Evolutionary conservation across 805 yeast genomes (phyloP).

Genomic region (Huiozyma sinensis): DNA sequence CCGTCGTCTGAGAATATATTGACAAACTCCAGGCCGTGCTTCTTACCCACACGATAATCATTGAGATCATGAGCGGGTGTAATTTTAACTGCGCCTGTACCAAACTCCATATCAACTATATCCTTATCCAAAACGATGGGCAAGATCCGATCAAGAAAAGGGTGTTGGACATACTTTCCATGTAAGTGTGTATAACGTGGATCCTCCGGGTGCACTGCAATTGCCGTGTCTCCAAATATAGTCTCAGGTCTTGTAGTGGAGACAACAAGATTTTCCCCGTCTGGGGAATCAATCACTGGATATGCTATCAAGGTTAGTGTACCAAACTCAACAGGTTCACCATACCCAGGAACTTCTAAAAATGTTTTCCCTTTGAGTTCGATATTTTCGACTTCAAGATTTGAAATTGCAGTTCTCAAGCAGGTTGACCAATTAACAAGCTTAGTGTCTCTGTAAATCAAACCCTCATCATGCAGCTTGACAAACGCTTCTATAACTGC

Average conservation of each 20-base stretch:
- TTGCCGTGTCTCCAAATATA: slow-evolving; percentile 92
- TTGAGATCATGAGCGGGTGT: slow-evolving; percentile 97
- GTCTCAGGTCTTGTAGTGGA: slow-evolving; percentile 99
- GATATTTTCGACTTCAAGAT: slow-evolving; percentile 89
- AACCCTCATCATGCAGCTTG: slow-evolving; percentile 82
- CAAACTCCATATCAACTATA: slow-evolving; percentile 97
- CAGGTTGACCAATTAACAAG: slow-evolving; percentile 93
- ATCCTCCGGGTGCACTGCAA: slow-evolving; percentile 95
- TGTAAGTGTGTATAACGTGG: slow-evolving; percentile 84
- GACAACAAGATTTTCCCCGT: slow-evolving; percentile 71
- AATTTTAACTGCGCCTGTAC: slow-evolving; percentile 98
- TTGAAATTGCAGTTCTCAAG: slow-evolving; percentile 86
- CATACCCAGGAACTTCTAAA: slow-evolving; percentile 79
- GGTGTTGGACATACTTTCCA: slow-evolving; percentile 83
- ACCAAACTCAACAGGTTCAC: slow-evolving; percentile 85
- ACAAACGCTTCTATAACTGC: slow-evolving; percentile 89
- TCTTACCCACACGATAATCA: slow-evolving; percentile 91
- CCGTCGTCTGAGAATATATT: slow-evolving; percentile 91
- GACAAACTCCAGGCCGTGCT: slow-evolving; percentile 74
- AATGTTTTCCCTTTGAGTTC: slow-evolving; percentile 69
- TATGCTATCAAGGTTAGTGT: slow-evolving; percentile 87
- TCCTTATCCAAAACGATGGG: slow-evolving; percentile 84
- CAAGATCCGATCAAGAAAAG: slow-evolving; percentile 67
- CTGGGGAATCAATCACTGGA: slow-evolving; percentile 54
- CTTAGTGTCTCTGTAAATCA: slow-evolving; percentile 83